Conservation (phyloP, 2,329 filamentous ascomycete genomes). For the Paecilomyces fulvus region DNA sequence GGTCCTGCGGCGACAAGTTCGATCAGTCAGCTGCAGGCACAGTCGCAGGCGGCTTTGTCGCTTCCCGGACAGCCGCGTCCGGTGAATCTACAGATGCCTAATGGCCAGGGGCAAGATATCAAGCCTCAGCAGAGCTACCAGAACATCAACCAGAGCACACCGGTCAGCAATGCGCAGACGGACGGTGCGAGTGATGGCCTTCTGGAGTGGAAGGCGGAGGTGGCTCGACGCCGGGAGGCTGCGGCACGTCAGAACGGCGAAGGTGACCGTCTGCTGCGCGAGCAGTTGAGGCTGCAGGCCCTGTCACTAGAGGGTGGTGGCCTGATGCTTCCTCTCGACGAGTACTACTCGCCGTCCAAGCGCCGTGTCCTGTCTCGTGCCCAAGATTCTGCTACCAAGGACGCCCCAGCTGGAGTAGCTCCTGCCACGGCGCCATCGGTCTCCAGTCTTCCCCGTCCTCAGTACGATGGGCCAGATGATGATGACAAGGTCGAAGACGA, state of each 20-base stretch:
- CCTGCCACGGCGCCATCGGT: conserved; percentile 2
- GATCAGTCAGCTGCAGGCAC: conserved; percentile 36
- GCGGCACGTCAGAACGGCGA: conserved; percentile 26
- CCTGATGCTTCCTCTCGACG: conserved; percentile 34
- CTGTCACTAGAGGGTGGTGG: conserved; percentile 38
- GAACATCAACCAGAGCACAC: conserved; percentile 27
- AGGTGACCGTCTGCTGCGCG: conserved; percentile 32
- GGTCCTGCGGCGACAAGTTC: conserved; percentile 35
- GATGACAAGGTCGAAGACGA: conserved; percentile 57
- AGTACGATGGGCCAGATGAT: conserved; percentile 51
- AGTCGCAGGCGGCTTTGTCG: conserved; percentile 26
- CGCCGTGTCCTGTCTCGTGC: conserved; percentile 18
- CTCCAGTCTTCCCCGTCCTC: conserved; percentile 24
- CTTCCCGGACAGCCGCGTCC: conserved; percentile 27
- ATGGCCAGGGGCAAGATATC: conserved; percentile 34
- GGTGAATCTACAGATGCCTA: conserved; percentile 25
- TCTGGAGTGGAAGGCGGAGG: conserved; percentile 45
- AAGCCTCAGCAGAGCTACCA: conserved; percentile 32
- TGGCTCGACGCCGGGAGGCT: conserved; percentile 34
- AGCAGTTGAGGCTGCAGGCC: conserved; percentile 34
- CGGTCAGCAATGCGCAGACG: conserved; percentile 52
- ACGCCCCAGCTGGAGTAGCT: conserved; percentile 2
- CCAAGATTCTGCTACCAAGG: conserved; percentile 2
- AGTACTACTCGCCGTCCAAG: conserved; percentile 26
- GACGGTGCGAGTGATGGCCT: conserved; percentile 61